Conservation (phyloP, 2,329 filamentous ascomycete species). For the Aureobasidium vineae region DNA sequence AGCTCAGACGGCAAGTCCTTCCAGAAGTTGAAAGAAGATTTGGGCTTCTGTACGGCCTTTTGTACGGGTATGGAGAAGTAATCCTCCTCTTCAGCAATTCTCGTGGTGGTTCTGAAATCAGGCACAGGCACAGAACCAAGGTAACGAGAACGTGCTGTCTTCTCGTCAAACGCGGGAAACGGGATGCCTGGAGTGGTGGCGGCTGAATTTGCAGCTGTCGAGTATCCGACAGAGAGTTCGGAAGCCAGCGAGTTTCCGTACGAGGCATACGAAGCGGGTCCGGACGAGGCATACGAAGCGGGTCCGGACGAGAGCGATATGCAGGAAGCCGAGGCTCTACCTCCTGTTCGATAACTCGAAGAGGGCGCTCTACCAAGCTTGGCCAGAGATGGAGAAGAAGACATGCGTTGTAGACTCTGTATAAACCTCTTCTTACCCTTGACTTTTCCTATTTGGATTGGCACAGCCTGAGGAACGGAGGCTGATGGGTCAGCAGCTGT, state of each 20-base stretch:
- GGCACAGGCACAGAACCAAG: slow-evolving; percentile 60
- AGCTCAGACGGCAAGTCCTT: slow-evolving; percentile 77
- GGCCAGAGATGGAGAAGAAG: slow-evolving; percentile 72
- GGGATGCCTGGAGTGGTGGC: slow-evolving; percentile 48
- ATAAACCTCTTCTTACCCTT: slow-evolving; percentile 70
- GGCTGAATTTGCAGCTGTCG: slow-evolving; percentile 56
- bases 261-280: slow-evolving; percentile 51
- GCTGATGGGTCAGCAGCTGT: background rate
- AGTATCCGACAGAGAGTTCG: slow-evolving; percentile 57
- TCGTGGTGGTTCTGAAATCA: slow-evolving; percentile 55
- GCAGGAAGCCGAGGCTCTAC: slow-evolving; percentile 64
- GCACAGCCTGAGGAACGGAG: background rate
- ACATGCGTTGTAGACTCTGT: slow-evolving; percentile 73
- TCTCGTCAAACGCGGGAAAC: slow-evolving; percentile 52
- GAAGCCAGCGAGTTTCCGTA: slow-evolving; percentile 45
- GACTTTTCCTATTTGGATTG: slow-evolving; percentile 51
- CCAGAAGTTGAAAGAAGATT: slow-evolving; percentile 68
- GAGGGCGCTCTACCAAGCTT: slow-evolving; percentile 64
- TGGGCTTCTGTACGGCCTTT: slow-evolving; percentile 34
- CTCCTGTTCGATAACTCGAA: slow-evolving; percentile 62
- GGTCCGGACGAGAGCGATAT: slow-evolving; percentile 57
- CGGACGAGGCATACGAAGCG: slow-evolving; percentile 52
- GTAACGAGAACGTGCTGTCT: slow-evolving; percentile 54
- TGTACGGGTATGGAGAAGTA: slow-evolving; percentile 36
- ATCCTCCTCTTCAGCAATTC: slow-evolving; percentile 37